Evolutionary conservation across 257 asterid species (phyloP).

Genomic region (Cruciata laevipes): DNA sequence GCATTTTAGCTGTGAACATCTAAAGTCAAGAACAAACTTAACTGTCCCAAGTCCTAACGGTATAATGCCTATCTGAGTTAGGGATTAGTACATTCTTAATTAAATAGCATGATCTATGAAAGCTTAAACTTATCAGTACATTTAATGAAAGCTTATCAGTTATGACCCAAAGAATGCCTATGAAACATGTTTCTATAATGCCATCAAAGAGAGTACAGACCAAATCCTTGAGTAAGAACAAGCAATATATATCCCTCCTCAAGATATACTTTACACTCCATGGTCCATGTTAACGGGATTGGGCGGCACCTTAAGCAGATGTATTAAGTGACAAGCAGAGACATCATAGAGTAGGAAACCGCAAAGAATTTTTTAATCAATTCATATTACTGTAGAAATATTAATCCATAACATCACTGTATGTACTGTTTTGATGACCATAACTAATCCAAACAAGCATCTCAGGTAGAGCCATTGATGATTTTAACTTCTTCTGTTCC

Average conservation of each 20-base stretch:
- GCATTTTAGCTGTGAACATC: background rate
- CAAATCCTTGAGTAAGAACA: background rate
- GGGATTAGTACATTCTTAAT: too few species aligned
- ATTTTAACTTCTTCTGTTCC: conserved; percentile 55
- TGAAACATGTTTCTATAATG: background rate
- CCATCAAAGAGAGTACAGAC: background rate
- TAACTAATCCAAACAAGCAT: conserved; percentile 10
- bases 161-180: background rate
- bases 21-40: too few species aligned
- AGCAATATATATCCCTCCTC: background rate
- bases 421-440: background rate
- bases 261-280: background rate
- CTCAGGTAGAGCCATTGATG: conserved; percentile 37
- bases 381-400: background rate
- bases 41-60: too few species aligned
- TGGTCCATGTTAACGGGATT: background rate
- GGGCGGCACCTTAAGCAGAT: background rate
- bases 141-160: background rate
- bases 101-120: too few species aligned
- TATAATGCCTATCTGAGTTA: too few species aligned
- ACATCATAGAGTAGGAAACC: background rate
- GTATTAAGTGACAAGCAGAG: background rate
- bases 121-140: too few species aligned
- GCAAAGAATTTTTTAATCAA: background rate
- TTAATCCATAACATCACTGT: background rate